These are phyloP conservation scores for Ceratonia siliqua DNA, from an alignment of 306 rosid genomes.

Conservation along the genomic window DNA sequence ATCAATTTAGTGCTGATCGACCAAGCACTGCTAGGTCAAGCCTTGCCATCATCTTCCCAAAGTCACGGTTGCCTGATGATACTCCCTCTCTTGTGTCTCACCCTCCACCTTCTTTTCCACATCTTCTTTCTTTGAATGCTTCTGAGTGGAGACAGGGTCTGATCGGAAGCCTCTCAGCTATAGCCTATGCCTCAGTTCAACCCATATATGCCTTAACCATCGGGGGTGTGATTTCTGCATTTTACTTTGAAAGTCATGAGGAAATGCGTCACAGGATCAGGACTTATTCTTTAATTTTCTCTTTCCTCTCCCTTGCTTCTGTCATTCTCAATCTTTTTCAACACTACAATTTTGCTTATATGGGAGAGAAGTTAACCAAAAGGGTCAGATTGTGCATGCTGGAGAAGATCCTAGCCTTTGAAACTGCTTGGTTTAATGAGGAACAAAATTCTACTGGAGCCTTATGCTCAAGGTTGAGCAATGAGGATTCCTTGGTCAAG, in stretches of 20 bases:
- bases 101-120: constrained; percentile 64
- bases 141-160: constrained; percentile 94
- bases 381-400: constrained; percentile 77
- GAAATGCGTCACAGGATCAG: constrained; percentile 74
- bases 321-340: constrained; percentile 71
- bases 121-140: constrained; percentile 69
- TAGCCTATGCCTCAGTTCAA: constrained; percentile 79
- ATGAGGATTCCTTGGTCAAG: constrained; percentile 90
- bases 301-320: constrained; percentile 63
- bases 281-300: constrained; percentile 67
- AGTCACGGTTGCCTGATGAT: constrained; percentile 56
- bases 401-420: constrained; percentile 78
- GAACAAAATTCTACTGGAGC: constrained; percentile 83
- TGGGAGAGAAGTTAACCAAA: constrained; percentile 82
- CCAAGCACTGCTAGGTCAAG: constrained; percentile 73
- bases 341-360: constrained; percentile 82
- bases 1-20: constrained; percentile 69
- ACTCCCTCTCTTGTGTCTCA: constrained; percentile 32
- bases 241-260: constrained; percentile 67
- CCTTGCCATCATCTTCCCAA: constrained; percentile 54
- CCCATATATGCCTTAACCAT: constrained; percentile 85
- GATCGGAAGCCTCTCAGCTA: constrained; percentile 75
- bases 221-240: constrained; percentile 95
- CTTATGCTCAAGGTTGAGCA: constrained; percentile 81
- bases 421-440: constrained; percentile 93